Conservation (phyloP, 2,329 filamentous ascomycete species). For the Fusarium sp. region DNA sequence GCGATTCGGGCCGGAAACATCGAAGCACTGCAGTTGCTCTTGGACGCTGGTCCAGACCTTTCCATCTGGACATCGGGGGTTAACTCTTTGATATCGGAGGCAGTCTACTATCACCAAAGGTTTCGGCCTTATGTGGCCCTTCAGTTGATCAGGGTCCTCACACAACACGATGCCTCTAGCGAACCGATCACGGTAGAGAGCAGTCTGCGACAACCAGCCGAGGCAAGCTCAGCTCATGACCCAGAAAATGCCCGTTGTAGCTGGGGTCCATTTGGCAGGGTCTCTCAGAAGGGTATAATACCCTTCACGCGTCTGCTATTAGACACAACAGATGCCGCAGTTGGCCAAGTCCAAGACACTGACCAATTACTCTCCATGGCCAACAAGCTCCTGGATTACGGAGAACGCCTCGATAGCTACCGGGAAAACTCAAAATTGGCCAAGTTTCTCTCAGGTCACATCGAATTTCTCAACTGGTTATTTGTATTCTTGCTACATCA, state of each 20-base stretch:
- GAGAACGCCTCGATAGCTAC: neutral
- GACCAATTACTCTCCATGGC: neutral
- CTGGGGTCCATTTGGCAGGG: neutral
- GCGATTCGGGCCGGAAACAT: conserved; percentile 10
- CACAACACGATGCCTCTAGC: neutral
- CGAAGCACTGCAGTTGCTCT: conserved; percentile 9
- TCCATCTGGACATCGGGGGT: conserved; percentile 2
- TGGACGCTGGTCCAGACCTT: conserved; percentile 19
- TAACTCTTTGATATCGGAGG: neutral
- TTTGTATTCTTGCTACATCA: conserved; percentile 3
- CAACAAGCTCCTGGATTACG: neutral
- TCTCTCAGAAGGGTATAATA: neutral
- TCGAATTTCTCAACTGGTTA: neutral
- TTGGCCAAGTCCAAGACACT: neutral
- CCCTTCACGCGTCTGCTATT: neutral
- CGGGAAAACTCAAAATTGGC: neutral
- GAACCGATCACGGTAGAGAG: neutral
- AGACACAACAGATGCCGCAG: neutral
- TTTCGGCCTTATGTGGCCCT: neutral
- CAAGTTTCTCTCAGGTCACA: neutral
- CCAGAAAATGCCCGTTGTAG: neutral
- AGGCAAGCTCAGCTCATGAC: neutral
- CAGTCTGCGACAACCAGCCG: neutral
- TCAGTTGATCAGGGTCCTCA: conserved; percentile 2
- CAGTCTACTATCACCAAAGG: neutral